Percentiles rank a stretch among this genome's conserved stretches.
These are phyloP conservation scores for Helotiales sp. DNA, from an alignment of 2,329 filamentous ascomycete species.

Conservation along the genomic window DNA sequence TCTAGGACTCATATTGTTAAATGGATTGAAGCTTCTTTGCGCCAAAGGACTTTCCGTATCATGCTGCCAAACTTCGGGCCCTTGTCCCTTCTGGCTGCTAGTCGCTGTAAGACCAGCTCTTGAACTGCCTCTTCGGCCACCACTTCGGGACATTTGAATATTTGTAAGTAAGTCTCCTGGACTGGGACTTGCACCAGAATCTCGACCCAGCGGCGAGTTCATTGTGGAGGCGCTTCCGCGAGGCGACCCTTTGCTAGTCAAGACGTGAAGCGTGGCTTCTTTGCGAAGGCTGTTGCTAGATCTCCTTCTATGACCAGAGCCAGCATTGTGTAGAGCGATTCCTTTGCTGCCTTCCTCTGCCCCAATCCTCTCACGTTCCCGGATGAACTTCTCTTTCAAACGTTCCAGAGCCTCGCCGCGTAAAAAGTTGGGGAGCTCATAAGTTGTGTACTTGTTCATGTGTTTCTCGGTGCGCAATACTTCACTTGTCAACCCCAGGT, in stretches of 20 bases:
- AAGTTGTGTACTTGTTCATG: slow-evolving; percentile 90
- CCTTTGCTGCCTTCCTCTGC: slow-evolving; percentile 85
- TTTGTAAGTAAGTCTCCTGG: slow-evolving; percentile 81
- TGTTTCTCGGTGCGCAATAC: slow-evolving; percentile 89
- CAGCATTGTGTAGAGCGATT: slow-evolving; percentile 87
- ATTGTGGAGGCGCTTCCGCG: slow-evolving; percentile 29
- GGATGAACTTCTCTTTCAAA: slow-evolving; percentile 88
- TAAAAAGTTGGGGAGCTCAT: slow-evolving; percentile 87
- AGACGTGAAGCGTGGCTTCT: slow-evolving; percentile 72
- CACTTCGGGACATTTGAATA: slow-evolving; percentile 66
- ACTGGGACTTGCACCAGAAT: slow-evolving; percentile 48
- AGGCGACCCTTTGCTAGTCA: slow-evolving; percentile 23
- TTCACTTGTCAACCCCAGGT: slow-evolving; percentile 87
- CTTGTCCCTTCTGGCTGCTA: slow-evolving; percentile 29
- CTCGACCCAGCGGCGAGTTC: slow-evolving; percentile 33
- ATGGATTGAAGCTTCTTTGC: slow-evolving; percentile 55
- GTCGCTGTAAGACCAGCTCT: slow-evolving; percentile 14
- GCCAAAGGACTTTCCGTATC: slow-evolving; percentile 37
- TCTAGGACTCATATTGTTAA: slow-evolving; percentile 49
- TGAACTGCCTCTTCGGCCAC: slow-evolving; percentile 44
- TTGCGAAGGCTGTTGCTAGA: slow-evolving; percentile 76
- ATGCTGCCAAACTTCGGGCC: slow-evolving; percentile 33
- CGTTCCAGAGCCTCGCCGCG: slow-evolving; percentile 79
- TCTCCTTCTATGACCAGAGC: slow-evolving; percentile 63
- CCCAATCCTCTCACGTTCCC: slow-evolving; percentile 79